Evolutionary conservation across 2,329 filamentous ascomycete species (phyloP), one percentile per base, ranked within the genome.

Genomic region (Scorias spongiosa): DNA sequence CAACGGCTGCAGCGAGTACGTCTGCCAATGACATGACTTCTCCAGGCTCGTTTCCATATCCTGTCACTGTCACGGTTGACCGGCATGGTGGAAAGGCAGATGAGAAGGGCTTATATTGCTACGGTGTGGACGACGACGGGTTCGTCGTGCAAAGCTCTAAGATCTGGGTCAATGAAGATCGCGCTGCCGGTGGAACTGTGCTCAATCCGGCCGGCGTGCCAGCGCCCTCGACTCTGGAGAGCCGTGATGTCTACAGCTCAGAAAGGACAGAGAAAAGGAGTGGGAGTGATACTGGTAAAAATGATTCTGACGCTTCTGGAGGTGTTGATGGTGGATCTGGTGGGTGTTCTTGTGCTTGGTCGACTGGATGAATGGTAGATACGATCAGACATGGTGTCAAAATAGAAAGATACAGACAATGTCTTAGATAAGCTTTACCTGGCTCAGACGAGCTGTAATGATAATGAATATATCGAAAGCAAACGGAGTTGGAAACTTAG

Each of bases 101-200:
- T 20, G 60, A 69, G 48, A 80, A 79, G 57, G 68, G 73, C 47
- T 63, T 76, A 0, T 80, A 77, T 53, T 80, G 76, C 62, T 79
- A 78, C 52, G 66, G 64, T 1, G 57, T 80, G 47, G 67, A 76
- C 49, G 57, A 66, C 11, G 64, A 66, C 5, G 63, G 64, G 12
- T 42, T 43, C 5, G 66, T 76, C 46, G 58, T 69, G 38, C 54
- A 63, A 3, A 62, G 64, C 20, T 56, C 58, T 11, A 67, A 64
- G 49, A 65, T 62, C 46, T 61, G 77, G 46, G 61, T 73, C 47
- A 51, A 68, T n/a, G 76, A 80, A 55, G 58, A 72, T 43, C 63
- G 75, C 8, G 63, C 51, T 0, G 66, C 70, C 45, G 71, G 67
- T 0, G 75, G 74, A 0, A 61, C 54, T 2, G 49, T 75, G 39